A percentile compares a stretch with the other conserved stretches of the same genome.
Evolutionary conservation across 108 stramenopile species (phyloP).

Genomic region (Chaetoceros muelleri): DNA sequence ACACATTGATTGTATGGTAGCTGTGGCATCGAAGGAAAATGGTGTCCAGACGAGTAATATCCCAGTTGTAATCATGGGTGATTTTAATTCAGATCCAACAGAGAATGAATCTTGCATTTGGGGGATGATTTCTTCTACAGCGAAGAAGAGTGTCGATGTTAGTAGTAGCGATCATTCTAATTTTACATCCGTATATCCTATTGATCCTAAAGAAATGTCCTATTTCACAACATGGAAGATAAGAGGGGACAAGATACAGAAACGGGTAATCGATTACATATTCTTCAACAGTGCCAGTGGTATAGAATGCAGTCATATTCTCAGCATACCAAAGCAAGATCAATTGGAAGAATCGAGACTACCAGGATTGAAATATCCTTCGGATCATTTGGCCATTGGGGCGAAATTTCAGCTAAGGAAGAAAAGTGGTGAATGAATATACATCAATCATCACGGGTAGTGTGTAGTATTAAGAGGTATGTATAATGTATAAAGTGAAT

Average conservation of each 20-base stretch:
- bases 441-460: no score
- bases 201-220: slow-evolving; percentile 6
- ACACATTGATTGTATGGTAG: slow-evolving; percentile 7
- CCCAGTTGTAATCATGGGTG: slow-evolving; percentile 30
- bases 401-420: slow-evolving; percentile 24
- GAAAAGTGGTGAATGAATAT: no score
- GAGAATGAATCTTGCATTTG: slow-evolving; percentile 1
- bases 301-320: slow-evolving; percentile 8
- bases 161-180: not conserved
- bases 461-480: no score
- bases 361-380: slow-evolving; percentile 35
- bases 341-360: slow-evolving; percentile 14
- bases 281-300: slow-evolving; percentile 14
- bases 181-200: slow-evolving; percentile 22
- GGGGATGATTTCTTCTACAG: not conserved
- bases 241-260: slow-evolving; percentile 18
- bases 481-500: no score
- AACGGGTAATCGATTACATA: slow-evolving; percentile 45
- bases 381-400: slow-evolving; percentile 36
- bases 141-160: not conserved
- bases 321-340: slow-evolving; percentile 17
- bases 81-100: slow-evolving; percentile 41
- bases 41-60: not conserved
- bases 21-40: not conserved
- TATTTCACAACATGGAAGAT: slow-evolving; percentile 39